phyloP scores from a whole-genome alignment of 2,329 filamentous ascomycete species.

The Microcyclospora pomicola region DNA sequence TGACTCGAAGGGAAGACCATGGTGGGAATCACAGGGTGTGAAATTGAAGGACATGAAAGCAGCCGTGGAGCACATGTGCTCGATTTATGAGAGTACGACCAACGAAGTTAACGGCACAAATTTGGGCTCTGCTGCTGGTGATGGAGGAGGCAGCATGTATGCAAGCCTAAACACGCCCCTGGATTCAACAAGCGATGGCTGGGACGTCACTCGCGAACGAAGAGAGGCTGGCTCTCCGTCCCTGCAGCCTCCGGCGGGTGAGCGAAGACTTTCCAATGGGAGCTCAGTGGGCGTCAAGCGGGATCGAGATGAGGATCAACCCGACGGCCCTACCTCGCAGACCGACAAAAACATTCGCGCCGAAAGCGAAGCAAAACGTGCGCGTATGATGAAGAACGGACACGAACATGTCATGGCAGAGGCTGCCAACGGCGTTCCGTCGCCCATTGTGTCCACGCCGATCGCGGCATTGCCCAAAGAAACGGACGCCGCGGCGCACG shows the following conservation, averaged over 20 bases:
- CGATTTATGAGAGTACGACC: slow-evolving; percentile 31
- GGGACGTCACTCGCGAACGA: slow-evolving; percentile 21
- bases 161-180: slow-evolving; percentile 28
- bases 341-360: slow-evolving; percentile 4
- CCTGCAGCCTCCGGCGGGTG: slow-evolving; percentile 13
- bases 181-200: slow-evolving; percentile 13
- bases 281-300: slow-evolving; percentile 19
- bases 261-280: slow-evolving; percentile 17
- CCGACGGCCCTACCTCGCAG: not conserved
- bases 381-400: not conserved
- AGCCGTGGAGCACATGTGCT: slow-evolving; percentile 64
- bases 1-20: slow-evolving; percentile 60
- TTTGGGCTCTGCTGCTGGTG: slow-evolving; percentile 8
- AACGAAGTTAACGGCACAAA: slow-evolving; percentile 18
- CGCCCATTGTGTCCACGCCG: slow-evolving; percentile 1
- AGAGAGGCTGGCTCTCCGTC: slow-evolving; percentile 13
- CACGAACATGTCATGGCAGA: slow-evolving; percentile 2
- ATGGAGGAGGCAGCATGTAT: slow-evolving; percentile 31
- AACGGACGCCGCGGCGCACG: slow-evolving; percentile 5
- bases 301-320: slow-evolving; percentile 11
- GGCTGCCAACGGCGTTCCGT: slow-evolving; percentile 1
- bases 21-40: slow-evolving; percentile 74
- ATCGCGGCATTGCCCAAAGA: slow-evolving; percentile 1
- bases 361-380: slow-evolving; percentile 1
- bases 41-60: slow-evolving; percentile 54